A percentile compares a stretch with the other conserved stretches of the same genome.
Evolutionary conservation across 257 asterid genomes (phyloP).

Genomic region (Solanum peruvianum): DNA sequence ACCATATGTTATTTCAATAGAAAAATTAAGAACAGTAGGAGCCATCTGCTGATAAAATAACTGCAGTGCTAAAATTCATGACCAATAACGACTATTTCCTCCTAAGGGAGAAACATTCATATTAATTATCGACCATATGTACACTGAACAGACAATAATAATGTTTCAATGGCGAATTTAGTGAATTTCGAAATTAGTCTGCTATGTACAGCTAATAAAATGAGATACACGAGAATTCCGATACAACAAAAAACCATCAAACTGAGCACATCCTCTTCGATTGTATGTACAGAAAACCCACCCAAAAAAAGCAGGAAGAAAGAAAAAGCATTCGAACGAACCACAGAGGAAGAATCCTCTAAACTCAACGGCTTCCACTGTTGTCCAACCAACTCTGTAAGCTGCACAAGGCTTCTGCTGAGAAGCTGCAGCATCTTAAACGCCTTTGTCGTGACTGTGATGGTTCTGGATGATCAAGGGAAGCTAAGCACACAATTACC

Average conservation of each 20-base stretch:
- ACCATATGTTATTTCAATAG: background rate
- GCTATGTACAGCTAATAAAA: background rate
- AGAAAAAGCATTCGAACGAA: background rate
- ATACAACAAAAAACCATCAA: background rate
- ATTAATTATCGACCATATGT: background rate
- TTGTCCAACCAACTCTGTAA: constrained; percentile 45
- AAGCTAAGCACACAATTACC: constrained; percentile 44
- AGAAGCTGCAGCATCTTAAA: constrained; percentile 52
- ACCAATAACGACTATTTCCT: background rate
- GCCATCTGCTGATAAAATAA: background rate
- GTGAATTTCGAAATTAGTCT: background rate
- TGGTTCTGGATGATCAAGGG: constrained; percentile 31
- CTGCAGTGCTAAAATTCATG: background rate
- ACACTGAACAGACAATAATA: background rate
- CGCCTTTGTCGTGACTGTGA: constrained; percentile 21
- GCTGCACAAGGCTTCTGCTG: constrained; percentile 66
- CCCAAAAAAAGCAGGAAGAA: background rate
- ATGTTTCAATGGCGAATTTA: background rate
- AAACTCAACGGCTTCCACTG: constrained; percentile 13
- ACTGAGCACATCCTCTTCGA: constrained; percentile 1
- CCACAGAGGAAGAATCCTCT: background rate
- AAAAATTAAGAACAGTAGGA: background rate
- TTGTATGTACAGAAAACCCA: constrained; percentile 17
- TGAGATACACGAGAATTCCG: background rate
- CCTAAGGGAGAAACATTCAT: background rate